phyloP scores from a whole-genome alignment of 495 filamentous ascomycete genomes.

The Aspergillus saccharolyticus region DNA sequence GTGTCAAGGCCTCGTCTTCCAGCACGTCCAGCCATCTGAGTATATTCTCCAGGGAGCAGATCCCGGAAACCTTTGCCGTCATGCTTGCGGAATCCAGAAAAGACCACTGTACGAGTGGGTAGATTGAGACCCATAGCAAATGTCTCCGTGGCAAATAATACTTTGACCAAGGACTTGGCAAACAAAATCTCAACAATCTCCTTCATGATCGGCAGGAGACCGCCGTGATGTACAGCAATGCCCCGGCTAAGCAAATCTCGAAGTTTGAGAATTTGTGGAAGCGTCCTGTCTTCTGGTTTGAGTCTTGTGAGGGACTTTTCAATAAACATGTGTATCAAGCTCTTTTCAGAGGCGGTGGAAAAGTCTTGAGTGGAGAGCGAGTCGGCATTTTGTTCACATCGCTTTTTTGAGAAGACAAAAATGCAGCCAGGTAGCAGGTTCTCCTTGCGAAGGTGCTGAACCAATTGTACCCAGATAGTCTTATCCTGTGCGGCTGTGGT shows the following conservation, averaged over 20 bases:
- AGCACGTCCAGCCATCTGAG: constrained; percentile 95
- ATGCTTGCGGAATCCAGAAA: constrained; percentile 94
- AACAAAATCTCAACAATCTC: constrained; percentile 97
- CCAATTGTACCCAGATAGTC: constrained; percentile 94
- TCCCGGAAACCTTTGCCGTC: constrained; percentile 89
- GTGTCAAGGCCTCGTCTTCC: constrained; percentile 88
- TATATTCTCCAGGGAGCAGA: constrained; percentile 91
- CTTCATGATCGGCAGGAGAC: constrained; percentile 92
- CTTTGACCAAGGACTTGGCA: constrained; percentile 88
- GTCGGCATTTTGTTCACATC: constrained; percentile 95
- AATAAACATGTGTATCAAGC: constrained; percentile 92
- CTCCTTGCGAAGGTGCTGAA: constrained; percentile 82
- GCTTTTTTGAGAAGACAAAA: constrained; percentile 97
- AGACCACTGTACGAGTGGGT: constrained; percentile 93
- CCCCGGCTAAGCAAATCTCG: constrained; percentile 81
- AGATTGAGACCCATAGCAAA: constrained; percentile 98
- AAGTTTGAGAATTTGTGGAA: constrained; percentile 86
- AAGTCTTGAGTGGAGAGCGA: constrained; percentile 93
- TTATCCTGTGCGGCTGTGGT: constrained; percentile 88
- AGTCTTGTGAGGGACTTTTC: constrained; percentile 91
- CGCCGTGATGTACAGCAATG: constrained; percentile 95
- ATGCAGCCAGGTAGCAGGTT: constrained; percentile 87
- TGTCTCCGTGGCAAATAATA: constrained; percentile 95
- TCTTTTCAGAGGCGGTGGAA: constrained; percentile 88
- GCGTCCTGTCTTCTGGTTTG: constrained; percentile 79